These are phyloP conservation scores for Pachysandra terminalis DNA, from an alignment of 164 flowering plant genomes.

Conservation along the genomic window DNA sequence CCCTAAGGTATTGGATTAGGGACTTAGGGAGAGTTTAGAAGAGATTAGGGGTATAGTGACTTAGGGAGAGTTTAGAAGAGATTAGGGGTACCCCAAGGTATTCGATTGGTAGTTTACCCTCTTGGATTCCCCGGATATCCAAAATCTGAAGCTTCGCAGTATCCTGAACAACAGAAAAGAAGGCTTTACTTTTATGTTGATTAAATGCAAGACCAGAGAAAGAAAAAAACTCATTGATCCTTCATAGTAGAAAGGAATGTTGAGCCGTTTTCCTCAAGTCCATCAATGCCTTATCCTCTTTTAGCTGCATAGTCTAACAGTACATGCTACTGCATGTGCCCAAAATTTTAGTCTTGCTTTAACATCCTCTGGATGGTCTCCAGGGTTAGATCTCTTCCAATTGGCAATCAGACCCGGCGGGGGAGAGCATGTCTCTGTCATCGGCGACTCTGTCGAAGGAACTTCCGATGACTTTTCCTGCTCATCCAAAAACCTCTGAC, in stretches of 20 bases:
- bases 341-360: constrained; percentile 83
- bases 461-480: constrained; percentile 43
- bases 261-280: background rate
- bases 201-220: no score
- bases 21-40: no score
- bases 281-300: background rate
- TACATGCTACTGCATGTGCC: constrained; percentile 91
- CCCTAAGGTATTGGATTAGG: no score
- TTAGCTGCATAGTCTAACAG: constrained; percentile 68
- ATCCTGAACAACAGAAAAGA: no score
- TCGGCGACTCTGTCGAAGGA: constrained; percentile 9
- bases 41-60: no score
- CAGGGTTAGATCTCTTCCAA: constrained; percentile 92
- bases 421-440: constrained; percentile 15
- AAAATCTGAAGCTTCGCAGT: no score
- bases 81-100: no score
- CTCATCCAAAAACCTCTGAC: constrained; percentile 67
- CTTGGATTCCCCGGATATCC: no score
- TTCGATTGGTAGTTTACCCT: no score
- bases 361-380: constrained; percentile 84
- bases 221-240: background rate
- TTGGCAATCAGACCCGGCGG: constrained; percentile 53
- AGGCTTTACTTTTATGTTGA: no score
- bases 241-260: no score
- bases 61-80: no score